phyloP scores from a whole-genome alignment of 164 flowering plant genomes.

The Warburgia ugandensis region DNA sequence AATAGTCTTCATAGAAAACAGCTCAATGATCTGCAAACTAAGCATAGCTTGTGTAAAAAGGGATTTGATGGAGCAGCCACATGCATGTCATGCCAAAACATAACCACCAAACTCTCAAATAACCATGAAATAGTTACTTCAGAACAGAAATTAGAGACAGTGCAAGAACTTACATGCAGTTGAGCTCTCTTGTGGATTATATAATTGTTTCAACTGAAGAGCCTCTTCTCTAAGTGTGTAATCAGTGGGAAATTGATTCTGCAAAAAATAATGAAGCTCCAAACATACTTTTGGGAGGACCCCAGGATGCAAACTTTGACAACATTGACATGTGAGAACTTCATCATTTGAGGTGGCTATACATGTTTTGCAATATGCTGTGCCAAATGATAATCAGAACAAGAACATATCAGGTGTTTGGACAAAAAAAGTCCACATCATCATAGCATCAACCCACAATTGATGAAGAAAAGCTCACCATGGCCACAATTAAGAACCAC shows the following conservation, averaged over 20 bases:
- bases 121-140: not conserved
- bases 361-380: constrained; percentile 70
- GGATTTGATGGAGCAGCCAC: not conserved
- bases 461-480: constrained; percentile 35
- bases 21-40: too few species aligned
- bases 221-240: constrained; percentile 39
- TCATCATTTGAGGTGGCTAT: constrained; percentile 21
- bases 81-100: too few species aligned
- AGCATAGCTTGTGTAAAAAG: not conserved
- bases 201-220: constrained; percentile 21
- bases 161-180: constrained; percentile 27
- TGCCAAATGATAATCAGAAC: constrained; percentile 8
- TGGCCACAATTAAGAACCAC: constrained; percentile 89
- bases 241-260: constrained; percentile 48
- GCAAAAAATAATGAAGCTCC: constrained; percentile 59
- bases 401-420: not conserved
- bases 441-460: not conserved
- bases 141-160: not conserved
- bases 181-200: constrained; percentile 19
- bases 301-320: constrained; percentile 50
- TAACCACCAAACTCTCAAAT: too few species aligned
- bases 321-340: constrained; percentile 45
- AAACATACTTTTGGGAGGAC: constrained; percentile 69
- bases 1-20: too few species aligned
- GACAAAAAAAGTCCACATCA: not conserved